A percentile compares a stretch with the other conserved stretches of the same genome.
phyloP scores from a whole-genome alignment of 352 stramenopile species.

The Globisporangium parvum region DNA sequence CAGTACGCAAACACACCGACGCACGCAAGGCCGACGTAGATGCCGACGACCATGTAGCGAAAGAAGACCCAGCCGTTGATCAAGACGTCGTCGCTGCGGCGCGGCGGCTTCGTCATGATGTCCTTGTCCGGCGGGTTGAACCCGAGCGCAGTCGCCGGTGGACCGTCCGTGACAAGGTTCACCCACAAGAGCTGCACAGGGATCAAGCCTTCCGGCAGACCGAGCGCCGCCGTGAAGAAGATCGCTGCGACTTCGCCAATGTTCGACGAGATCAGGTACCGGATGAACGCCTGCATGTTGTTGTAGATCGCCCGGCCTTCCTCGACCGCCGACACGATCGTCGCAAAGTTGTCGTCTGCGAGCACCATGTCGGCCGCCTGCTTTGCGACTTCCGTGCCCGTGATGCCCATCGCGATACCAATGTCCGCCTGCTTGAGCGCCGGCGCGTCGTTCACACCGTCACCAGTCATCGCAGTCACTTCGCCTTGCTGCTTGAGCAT shows the following conservation, averaged over 20 bases:
- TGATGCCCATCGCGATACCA: conserved; percentile 98
- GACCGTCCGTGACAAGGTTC: conserved; percentile 99
- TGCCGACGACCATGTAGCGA: conserved; percentile 95
- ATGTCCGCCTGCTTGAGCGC: conserved; percentile 98
- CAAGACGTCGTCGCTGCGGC: conserved; percentile 94
- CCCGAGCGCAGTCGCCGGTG: conserved; percentile 95
- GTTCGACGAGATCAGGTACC: conserved; percentile 98
- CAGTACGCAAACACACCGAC: conserved; percentile 92
- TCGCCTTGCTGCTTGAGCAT: conserved; percentile 95
- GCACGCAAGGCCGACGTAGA: conserved; percentile 90
- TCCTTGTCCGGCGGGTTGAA: conserved; percentile 98
- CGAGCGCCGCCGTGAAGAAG: conserved; percentile 95
- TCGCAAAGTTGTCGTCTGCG: conserved; percentile 98
- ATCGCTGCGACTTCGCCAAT: conserved; percentile 99
- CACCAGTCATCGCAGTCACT: conserved; percentile 97
- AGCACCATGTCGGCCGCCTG: conserved; percentile 98
- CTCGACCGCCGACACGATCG: conserved; percentile 92
- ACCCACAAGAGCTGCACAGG: conserved; percentile 99
- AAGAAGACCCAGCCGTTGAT: conserved; percentile 98
- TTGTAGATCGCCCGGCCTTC: conserved; percentile 89
- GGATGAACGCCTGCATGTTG: conserved; percentile 99
- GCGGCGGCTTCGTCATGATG: conserved; percentile 96
- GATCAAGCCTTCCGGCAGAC: conserved; percentile 96
- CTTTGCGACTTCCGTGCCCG: conserved; percentile 97
- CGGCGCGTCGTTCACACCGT: conserved; percentile 99